These are phyloP conservation scores for Microbotryomycetes sp. DNA, from an alignment of 1,284 basidiomycete genomes.

Conservation along the genomic window DNA sequence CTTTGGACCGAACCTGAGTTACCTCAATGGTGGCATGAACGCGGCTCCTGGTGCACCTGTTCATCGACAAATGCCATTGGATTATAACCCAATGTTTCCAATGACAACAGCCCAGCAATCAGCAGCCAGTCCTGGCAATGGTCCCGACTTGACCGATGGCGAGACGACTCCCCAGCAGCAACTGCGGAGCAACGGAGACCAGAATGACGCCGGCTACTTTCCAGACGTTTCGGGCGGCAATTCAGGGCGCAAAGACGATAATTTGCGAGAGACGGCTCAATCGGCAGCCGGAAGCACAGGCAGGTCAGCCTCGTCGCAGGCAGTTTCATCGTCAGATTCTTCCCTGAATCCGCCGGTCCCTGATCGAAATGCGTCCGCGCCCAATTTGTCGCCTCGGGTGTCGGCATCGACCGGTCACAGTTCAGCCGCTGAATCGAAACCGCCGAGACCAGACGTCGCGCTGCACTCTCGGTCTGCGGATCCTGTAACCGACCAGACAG, in stretches of 20 bases:
- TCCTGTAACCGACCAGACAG: too few species aligned
- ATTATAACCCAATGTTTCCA: neutral
- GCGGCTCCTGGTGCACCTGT: slow-evolving; percentile 9
- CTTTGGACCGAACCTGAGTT: neutral
- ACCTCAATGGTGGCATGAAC: slow-evolving; percentile 4
- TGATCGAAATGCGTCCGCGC: neutral
- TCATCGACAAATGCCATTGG: neutral
- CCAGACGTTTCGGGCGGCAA: neutral
- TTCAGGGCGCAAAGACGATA: too few species aligned
- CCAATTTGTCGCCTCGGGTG: neutral
- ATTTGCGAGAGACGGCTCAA: neutral
- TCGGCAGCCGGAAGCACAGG: neutral
- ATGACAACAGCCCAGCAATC: neutral
- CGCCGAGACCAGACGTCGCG: too few species aligned
- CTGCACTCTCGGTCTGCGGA: too few species aligned
- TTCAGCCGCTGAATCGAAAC: too few species aligned
- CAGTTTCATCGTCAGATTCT: neutral
- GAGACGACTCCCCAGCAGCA: neutral
- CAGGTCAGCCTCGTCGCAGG: neutral
- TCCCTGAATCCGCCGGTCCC: neutral
- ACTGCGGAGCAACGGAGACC: neutral
- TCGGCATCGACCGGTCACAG: too few species aligned
- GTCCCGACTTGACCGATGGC: neutral
- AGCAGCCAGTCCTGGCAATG: neutral
- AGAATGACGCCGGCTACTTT: neutral